Percentiles rank a stretch among this genome's conserved stretches.
Conservation (phyloP, 1,284 basidiomycete genomes). For the Anthracocystis walkeri region DNA sequence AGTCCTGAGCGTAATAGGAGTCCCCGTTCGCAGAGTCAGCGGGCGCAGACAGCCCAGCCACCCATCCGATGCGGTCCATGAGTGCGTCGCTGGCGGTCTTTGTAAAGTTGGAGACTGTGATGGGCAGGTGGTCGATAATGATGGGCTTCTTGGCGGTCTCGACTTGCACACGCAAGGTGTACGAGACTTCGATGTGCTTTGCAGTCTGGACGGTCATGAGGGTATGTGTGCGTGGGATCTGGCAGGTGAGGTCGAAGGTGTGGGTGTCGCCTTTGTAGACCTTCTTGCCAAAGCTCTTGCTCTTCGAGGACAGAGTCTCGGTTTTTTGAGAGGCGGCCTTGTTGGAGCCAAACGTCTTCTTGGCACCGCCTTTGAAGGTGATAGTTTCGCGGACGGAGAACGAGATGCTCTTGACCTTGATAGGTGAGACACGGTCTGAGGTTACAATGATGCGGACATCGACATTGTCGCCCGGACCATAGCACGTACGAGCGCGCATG, state of each 20-base stretch:
- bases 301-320: conserved; percentile 57
- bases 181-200: conserved; percentile 67
- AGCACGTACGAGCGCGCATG: conserved; percentile 59
- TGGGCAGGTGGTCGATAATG: conserved; percentile 64
- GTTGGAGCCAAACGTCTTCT: conserved; percentile 43
- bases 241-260: conserved; percentile 58
- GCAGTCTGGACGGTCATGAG: conserved; percentile 66
- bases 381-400: conserved; percentile 62
- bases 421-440: conserved; percentile 51
- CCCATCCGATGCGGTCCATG: conserved; percentile 60
- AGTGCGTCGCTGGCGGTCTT: conserved; percentile 38
- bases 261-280: conserved; percentile 65
- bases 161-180: conserved; percentile 63
- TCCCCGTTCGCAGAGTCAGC: neutral
- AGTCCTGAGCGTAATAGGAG: conserved; percentile 4
- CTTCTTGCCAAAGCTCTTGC: conserved; percentile 62
- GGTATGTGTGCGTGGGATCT: conserved; percentile 61
- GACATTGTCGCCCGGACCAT: conserved; percentile 59
- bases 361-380: conserved; percentile 58
- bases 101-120: conserved; percentile 63
- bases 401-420: conserved; percentile 64
- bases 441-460: conserved; percentile 56
- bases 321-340: conserved; percentile 53
- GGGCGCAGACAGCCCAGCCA: conserved; percentile 57
- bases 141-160: conserved; percentile 64